Evolutionary conservation across 2,329 filamentous ascomycete species (phyloP).

Genomic region (Spiromastix sp.): DNA sequence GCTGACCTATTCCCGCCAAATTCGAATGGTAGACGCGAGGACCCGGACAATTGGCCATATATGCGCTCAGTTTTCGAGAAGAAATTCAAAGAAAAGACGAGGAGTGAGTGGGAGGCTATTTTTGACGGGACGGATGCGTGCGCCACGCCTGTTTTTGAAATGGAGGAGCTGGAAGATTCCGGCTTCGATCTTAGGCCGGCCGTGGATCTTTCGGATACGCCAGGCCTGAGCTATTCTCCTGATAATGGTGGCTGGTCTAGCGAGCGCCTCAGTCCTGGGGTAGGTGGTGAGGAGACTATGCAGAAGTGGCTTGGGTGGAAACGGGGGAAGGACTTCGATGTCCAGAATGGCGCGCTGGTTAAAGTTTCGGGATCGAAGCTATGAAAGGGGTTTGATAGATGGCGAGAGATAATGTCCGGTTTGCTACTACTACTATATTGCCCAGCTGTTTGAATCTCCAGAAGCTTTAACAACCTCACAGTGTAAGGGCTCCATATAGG

Average conservation of each 20-base stretch:
- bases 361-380: conserved; percentile 27
- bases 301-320: conserved; percentile 68
- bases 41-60: conserved; percentile 57
- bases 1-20: conserved; percentile 29
- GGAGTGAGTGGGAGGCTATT: conserved; percentile 69
- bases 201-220: conserved; percentile 53
- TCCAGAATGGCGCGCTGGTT: conserved; percentile 53
- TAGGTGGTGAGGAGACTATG: conserved; percentile 62
- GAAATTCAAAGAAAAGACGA: conserved; percentile 58
- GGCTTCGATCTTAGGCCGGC: conserved; percentile 39
- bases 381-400: too few species aligned
- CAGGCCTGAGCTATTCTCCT: conserved; percentile 46
- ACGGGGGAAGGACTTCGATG: conserved; percentile 59
- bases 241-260: conserved; percentile 62
- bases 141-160: conserved; percentile 75
- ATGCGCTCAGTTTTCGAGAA: conserved; percentile 51
- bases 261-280: conserved; percentile 50
- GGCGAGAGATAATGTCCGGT: too few species aligned
- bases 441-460: too few species aligned
- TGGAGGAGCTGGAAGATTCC: conserved; percentile 56
- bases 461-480: too few species aligned
- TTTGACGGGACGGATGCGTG: conserved; percentile 92
- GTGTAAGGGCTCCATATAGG: too few species aligned
- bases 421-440: too few species aligned
- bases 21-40: conserved; percentile 45